phyloP scores from a whole-genome alignment of 768 basidiomycete genomes.

The Clavulina sp. region DNA sequence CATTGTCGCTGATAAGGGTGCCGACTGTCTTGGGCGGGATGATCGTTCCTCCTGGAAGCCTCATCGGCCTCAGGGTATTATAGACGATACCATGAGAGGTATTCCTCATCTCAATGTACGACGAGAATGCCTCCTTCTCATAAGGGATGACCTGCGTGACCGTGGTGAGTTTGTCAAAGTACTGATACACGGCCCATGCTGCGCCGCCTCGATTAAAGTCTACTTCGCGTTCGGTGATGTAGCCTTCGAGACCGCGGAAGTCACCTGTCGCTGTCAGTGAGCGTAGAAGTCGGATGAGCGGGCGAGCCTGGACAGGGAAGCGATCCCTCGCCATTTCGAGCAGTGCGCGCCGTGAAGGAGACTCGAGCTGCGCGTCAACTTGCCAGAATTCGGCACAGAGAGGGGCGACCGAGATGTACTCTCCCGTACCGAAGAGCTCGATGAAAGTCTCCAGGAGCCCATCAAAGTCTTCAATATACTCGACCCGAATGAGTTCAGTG shows the following conservation, averaged over 20 bases:
- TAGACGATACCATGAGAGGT: slow-evolving; percentile 21
- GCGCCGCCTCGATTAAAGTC: slow-evolving; percentile 40
- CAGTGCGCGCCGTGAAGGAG: slow-evolving; percentile 54
- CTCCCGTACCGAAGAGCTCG: slow-evolving; percentile 61
- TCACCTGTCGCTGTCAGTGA: slow-evolving; percentile 55
- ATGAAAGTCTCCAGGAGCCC: slow-evolving; percentile 60
- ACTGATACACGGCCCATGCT: slow-evolving; percentile 54
- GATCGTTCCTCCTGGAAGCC: slow-evolving; percentile 56
- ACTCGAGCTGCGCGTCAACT: slow-evolving; percentile 49
- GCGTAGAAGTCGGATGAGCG: slow-evolving; percentile 53
- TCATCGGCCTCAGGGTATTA: slow-evolving; percentile 45
- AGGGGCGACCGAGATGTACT: slow-evolving; percentile 36
- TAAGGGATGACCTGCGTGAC: slow-evolving; percentile 61
- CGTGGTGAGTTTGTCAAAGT: slow-evolving; percentile 50
- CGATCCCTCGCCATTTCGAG: slow-evolving; percentile 68
- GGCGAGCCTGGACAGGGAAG: slow-evolving; percentile 63
- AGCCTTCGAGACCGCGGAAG: slow-evolving; percentile 4
- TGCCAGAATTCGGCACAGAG: slow-evolving; percentile 65
- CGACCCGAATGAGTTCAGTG: slow-evolving; percentile 55
- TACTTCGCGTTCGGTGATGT: slow-evolving; percentile 7
- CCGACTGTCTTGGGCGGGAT: slow-evolving; percentile 53
- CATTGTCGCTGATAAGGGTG: slow-evolving; percentile 41
- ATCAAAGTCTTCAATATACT: slow-evolving; percentile 60
- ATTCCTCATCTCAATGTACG: slow-evolving; percentile 9
- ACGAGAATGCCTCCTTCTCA: slow-evolving; percentile 7